Percentiles rank a stretch among this genome's conserved stretches.
Evolutionary conservation across 352 stramenopile genomes (phyloP).

Genomic region (Blastocystis sp.): DNA sequence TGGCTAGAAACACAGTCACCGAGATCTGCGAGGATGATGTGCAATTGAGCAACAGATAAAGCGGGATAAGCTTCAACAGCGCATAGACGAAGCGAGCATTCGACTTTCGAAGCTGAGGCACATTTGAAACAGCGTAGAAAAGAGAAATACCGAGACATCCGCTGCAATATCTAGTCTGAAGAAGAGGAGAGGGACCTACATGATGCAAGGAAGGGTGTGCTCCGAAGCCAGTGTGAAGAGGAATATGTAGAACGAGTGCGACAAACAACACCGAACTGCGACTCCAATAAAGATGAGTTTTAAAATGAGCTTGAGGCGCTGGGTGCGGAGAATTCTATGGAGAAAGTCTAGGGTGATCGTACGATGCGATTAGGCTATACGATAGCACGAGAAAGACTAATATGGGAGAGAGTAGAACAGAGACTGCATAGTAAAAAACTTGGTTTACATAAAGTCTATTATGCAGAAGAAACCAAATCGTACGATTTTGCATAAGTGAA

Average conservation of each 20-base stretch:
- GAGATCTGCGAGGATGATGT: slow-evolving; percentile 9
- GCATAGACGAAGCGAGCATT: neutral
- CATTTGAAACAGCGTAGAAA: neutral
- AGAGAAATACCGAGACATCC: slow-evolving; percentile 12
- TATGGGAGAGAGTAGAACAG: neutral
- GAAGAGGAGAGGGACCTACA: neutral
- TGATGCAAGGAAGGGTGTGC: neutral
- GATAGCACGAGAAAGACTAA: neutral
- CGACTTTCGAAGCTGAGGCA: neutral
- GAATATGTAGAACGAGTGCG: slow-evolving; percentile 2
- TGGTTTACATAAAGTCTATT: slow-evolving; percentile 26
- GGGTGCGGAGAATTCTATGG: neutral
- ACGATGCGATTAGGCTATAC: neutral
- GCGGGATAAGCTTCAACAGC: neutral
- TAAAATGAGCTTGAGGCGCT: neutral
- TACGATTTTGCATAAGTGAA: slow-evolving; percentile 29
- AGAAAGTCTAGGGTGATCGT: neutral
- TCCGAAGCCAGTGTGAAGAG: neutral
- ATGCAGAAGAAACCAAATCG: neutral
- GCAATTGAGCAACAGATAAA: slow-evolving; percentile 6
- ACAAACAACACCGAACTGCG: neutral
- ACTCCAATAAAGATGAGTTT: slow-evolving; percentile 13
- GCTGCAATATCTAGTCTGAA: slow-evolving; percentile 6
- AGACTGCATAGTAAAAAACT: slow-evolving; percentile 3
- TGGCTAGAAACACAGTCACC: neutral